These are phyloP conservation scores for Poterioochromonas sp. DNA, from an alignment of 352 stramenopile species.

Conservation along the genomic window DNA sequence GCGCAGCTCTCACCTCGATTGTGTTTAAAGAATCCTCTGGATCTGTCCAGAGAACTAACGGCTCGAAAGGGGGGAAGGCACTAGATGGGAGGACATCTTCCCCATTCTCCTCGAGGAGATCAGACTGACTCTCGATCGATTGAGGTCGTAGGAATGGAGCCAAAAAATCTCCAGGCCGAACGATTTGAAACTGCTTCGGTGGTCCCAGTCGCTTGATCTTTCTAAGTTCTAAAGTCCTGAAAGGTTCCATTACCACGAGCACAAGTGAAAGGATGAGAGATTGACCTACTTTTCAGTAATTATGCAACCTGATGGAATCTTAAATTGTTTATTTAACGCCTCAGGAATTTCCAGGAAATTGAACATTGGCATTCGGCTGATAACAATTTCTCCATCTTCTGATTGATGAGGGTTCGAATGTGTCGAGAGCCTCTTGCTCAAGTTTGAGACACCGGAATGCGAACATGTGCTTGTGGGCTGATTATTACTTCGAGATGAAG, in stretches of 20 bases:
- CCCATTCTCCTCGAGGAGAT: background rate
- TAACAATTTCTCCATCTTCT: background rate
- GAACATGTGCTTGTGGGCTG: too few relatives aligned
- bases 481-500: too few relatives aligned
- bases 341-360: slow-evolving; percentile 6
- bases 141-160: background rate
- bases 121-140: background rate
- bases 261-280: background rate
- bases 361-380: background rate
- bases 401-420: background rate
- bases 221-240: background rate
- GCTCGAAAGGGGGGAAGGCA: slow-evolving; percentile 39
- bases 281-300: slow-evolving; percentile 21
- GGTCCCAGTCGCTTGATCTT: slow-evolving; percentile 5
- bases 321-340: background rate
- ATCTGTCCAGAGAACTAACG: slow-evolving; percentile 44
- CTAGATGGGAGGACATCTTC: background rate
- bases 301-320: slow-evolving; percentile 3
- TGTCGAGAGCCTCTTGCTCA: too few relatives aligned
- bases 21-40: slow-evolving; percentile 32
- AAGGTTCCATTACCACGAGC: too few relatives aligned
- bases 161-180: background rate
- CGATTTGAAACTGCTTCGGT: background rate
- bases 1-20: slow-evolving; percentile 36
- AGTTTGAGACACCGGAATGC: too few relatives aligned